Percentiles rank a stretch among this genome's conserved stretches.
Conservation (phyloP, 164 flowering plant genomes). For the Vitis amurensis region DNA sequence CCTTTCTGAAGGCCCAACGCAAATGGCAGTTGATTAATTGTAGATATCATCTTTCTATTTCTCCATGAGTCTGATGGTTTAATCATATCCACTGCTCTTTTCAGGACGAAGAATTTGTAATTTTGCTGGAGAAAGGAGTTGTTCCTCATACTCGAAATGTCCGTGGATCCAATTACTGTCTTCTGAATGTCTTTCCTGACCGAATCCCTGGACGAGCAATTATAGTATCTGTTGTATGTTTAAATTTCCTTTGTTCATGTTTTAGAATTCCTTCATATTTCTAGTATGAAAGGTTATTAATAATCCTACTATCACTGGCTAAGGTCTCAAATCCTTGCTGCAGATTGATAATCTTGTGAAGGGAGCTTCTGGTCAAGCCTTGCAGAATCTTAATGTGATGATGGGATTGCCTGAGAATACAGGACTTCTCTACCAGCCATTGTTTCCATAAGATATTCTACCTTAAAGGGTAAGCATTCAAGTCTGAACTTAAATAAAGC, state of each 20-base stretch:
- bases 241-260: not conserved
- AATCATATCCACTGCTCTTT: not conserved
- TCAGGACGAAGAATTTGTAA: conserved; percentile 86
- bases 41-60: no score
- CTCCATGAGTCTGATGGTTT: not conserved
- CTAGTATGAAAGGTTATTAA: not conserved
- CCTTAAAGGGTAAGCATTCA: not conserved
- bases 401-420: conserved; percentile 81
- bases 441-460: conserved; percentile 63
- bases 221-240: conserved; percentile 86
- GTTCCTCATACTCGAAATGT: conserved; percentile 85
- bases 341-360: conserved; percentile 98
- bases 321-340: conserved; percentile 15
- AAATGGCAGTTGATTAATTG: no score
- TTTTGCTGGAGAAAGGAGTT: conserved; percentile 60
- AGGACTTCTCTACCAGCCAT: conserved; percentile 67
- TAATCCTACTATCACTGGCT: not conserved
- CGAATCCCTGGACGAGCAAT: conserved; percentile 93
- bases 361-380: conserved; percentile 99
- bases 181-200: conserved; percentile 83
- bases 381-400: conserved; percentile 95
- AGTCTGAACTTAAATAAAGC: not conserved
- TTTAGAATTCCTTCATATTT: not conserved
- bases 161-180: conserved; percentile 86
- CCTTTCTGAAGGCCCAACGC: no score